Base-by-base conservation (phyloP, 495 filamentous ascomycete genomes). In the Parachaetomium inaequale region DNA sequence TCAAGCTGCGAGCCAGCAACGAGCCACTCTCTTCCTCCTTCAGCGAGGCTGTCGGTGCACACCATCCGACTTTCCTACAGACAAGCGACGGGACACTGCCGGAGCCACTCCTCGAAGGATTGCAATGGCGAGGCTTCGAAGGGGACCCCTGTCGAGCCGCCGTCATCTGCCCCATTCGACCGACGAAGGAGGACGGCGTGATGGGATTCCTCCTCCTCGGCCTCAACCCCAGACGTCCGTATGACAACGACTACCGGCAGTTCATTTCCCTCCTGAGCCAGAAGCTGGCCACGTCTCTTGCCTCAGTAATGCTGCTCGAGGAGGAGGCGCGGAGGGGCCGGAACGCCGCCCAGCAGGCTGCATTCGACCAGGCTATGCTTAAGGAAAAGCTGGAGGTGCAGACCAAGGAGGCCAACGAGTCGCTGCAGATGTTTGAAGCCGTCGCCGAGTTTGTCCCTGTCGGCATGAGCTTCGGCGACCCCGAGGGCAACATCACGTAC, bases 391-490 rank as follows among this genome's bases (percentile, higher is more conserved):
- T 88, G 7, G 84, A 80, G 25, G 72, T 77, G 32, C 77, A 84
- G 64, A 87, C 85, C 7, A 79, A 82, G 66, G 83, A 86, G 67
- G 84, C 84, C 5, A 80, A 79, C 26, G 84, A 89, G 63, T 87
- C 80, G 63, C 83, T 86, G 61, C 82, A 81, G 23, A 83, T 82
- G 69, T 89, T 88, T 68, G 85, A 85, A 15, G 78, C 84, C 25
- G 86, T 89, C 71, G 83, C 85, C 7, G 86, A 88, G 64, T 87
- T 87, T 63, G 81, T 85, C 19, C 87, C 87, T 8, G 82, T 87
- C 2, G 87, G 87, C 3, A 85, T 89, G 70, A 87, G 86, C 67
- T 86, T 88, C 52, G 85, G 84, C 23, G 80, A 87, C 68, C 72
- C 75, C 0, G 60, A 76, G 21, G 87, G 87, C 0, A 73, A 79